Percentiles rank a stretch among this genome's conserved stretches.
Conservation (phyloP, 2,329 filamentous ascomycete species). For the Talaromyces sp. region DNA sequence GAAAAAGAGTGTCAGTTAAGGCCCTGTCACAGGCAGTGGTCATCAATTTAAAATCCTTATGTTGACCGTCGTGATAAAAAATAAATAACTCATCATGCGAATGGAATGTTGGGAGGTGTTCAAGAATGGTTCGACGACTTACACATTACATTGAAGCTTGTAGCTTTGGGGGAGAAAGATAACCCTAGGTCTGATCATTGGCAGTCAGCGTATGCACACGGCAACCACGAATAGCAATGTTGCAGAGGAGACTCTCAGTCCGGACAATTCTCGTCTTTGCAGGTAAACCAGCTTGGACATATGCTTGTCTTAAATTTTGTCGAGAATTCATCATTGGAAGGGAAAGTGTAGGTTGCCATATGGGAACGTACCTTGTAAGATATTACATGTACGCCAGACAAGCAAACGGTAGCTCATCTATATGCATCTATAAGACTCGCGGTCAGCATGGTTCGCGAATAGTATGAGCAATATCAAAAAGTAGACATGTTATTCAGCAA, state of each 20-base stretch:
- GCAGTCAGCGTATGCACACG: constrained; percentile 6
- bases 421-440: constrained; percentile 10
- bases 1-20: constrained; percentile 33
- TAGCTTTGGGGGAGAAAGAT: not conserved
- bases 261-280: constrained; percentile 55
- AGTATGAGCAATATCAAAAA: constrained; percentile 15
- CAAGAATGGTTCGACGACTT: not conserved
- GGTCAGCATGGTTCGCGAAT: constrained; percentile 24
- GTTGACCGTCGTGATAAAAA: constrained; percentile 83
- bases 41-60: constrained; percentile 73
- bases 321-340: constrained; percentile 69
- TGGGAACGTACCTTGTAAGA: constrained; percentile 29
- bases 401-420: not conserved
- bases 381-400: not conserved
- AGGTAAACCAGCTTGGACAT: constrained; percentile 72
- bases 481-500: constrained; percentile 43
- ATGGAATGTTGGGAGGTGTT: constrained; percentile 16
- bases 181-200: not conserved
- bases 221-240: constrained; percentile 15
- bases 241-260: constrained; percentile 38
- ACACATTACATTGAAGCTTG: not conserved
- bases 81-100: constrained; percentile 65
- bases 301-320: constrained; percentile 91
- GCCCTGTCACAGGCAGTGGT: constrained; percentile 76
- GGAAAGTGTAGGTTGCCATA: constrained; percentile 23